A percentile compares a stretch with the other conserved stretches of the same genome.
Conservation (phyloP, 106 monocot genomes). For the Allium fistulosum region DNA sequence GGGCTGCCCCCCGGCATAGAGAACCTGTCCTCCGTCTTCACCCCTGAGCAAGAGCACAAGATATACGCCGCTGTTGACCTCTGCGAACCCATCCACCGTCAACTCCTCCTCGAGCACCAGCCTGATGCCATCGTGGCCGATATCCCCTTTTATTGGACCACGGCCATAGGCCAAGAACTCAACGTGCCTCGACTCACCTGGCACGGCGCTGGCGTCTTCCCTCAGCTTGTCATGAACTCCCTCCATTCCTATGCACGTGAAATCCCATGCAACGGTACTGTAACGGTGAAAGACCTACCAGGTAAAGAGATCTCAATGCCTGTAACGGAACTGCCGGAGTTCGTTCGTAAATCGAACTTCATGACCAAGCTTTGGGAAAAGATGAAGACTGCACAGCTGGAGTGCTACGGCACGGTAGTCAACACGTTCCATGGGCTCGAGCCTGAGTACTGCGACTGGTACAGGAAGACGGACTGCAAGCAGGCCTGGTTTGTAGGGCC, state of each 20-base stretch:
- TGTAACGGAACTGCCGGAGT: constrained; percentile 29
- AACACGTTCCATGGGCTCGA: constrained; percentile 4
- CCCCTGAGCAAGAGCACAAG: neutral
- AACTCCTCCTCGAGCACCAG: neutral
- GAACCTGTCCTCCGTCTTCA: neutral
- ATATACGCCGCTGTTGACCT: neutral
- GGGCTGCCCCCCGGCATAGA: neutral
- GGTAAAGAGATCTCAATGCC: neutral
- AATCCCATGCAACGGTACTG: neutral
- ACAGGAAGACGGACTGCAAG: neutral
- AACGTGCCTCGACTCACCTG: neutral
- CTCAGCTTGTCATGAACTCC: constrained; percentile 4
- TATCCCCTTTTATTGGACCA: neutral
- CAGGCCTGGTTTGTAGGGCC: constrained; percentile 9
- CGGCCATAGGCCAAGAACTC: neutral
- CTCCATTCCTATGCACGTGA: neutral
- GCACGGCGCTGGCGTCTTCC: neutral
- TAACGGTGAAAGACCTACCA: neutral
- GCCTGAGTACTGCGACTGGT: neutral
- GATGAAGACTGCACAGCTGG: constrained; percentile 21
- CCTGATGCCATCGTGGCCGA: constrained; percentile 4
- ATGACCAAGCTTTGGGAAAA: constrained; percentile 11
- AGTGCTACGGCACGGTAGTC: constrained; percentile 1
- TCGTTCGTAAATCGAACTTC: constrained; percentile 12
- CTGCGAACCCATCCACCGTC: neutral